Evolutionary conservation across 2,329 filamentous ascomycete species (phyloP), one percentile per base, ranked within the genome.

Genomic region (Phyllosticta paracitricarpa): DNA sequence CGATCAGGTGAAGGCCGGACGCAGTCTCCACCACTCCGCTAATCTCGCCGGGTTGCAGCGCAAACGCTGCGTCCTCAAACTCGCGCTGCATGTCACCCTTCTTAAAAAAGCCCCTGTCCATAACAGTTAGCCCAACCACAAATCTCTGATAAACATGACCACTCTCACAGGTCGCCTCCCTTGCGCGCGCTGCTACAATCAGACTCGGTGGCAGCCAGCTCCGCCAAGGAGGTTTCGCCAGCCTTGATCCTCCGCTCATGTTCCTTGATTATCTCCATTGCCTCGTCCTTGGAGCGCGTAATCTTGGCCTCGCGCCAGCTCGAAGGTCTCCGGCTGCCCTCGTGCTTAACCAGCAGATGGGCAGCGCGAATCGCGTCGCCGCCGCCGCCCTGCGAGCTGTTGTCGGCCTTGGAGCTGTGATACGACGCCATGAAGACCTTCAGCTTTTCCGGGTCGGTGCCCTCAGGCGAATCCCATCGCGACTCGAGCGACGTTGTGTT

Each of bases 31-130:
- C 88, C 48, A 97, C 81, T 55, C 83, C 81, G 76, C 92, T 97
- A 70, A 97, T 85, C 76, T 97, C 84, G 35, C 91, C 92, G 2
- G 88, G 87, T 75, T 92, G 83, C 61, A 99, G 81, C n/a, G 83
- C 87, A 77, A 99, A 99, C 1, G 94, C 89, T 4, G 92, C 92
- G 61, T 97, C 91, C 77, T 99, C 94, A 71, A 99, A 99, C 77
- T 97, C 93, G 79, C 92, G 93, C 75, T 99, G 94, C 94, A 99
- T 99, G 70, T 97, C 93, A 28, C 91, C 91, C 69, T 83, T 86
- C 61, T 91, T 92, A 75, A 99, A 99, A 76, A 92, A 96, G 22
- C 94, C 94, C 65, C 84, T 87, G 61, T 51, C 19, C 57, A 35
- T 54, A 26, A 55, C 62, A 70, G 68, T 67, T 56, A 65, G 62